Conservation (phyloP, 768 basidiomycete genomes). For the Panaeolus papilionaceus region DNA sequence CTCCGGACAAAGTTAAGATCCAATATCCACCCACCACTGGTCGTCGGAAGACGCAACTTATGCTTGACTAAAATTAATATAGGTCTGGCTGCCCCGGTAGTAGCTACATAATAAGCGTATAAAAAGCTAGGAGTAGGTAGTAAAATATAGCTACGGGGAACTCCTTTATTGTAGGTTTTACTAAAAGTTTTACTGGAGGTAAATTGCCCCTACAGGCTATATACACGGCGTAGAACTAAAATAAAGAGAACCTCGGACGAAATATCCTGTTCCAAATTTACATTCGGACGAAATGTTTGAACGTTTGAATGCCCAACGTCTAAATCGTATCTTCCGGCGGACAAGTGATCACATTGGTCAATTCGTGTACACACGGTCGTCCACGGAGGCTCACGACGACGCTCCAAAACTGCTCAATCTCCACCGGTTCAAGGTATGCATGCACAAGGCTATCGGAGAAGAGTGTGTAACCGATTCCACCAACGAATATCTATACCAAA, state of each 20-base stretch:
- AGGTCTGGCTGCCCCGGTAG: too few species aligned
- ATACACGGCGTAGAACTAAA: not conserved
- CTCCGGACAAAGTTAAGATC: too few species aligned
- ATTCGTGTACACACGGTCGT: constrained; percentile 3
- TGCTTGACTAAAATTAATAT: too few species aligned
- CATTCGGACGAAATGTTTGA: not conserved
- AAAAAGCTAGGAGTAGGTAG: not conserved
- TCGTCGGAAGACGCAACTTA: too few species aligned
- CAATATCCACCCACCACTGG: too few species aligned
- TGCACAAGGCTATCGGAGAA: constrained; percentile 7
- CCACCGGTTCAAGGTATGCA: not conserved
- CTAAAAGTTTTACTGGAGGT: not conserved
- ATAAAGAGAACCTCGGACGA: not conserved
- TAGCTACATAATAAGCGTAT: too few species aligned
- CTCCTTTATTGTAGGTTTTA: not conserved
- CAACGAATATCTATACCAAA: not conserved
- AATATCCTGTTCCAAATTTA: not conserved
- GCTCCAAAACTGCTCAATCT: constrained; percentile 7
- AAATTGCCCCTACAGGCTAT: not conserved
- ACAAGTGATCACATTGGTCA: not conserved
- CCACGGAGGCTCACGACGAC: not conserved
- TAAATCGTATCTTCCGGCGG: not conserved
- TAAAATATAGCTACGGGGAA: not conserved
- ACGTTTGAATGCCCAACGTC: not conserved
- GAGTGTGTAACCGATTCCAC: constrained; percentile 9